Evolutionary conservation across 176 grass and related monocot genomes (phyloP).

Genomic region (Triticum turgidum): DNA sequence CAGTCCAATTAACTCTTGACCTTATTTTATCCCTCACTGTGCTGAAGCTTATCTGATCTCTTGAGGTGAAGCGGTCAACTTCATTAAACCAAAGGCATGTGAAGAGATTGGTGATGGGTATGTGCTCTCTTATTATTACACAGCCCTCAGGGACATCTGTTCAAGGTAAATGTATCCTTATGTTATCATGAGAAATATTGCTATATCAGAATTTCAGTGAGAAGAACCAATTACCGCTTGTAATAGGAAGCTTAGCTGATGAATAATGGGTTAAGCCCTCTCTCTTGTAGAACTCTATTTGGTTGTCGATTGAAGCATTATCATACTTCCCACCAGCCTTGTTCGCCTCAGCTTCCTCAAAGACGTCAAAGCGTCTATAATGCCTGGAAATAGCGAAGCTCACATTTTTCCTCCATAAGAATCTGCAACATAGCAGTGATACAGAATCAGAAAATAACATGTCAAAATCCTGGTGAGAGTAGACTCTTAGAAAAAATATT

Average conservation of each 20-base stretch:
- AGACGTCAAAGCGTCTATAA: slow-evolving; percentile 97
- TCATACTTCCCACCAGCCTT: slow-evolving; percentile 97
- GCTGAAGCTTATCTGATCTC: slow-evolving; percentile 96
- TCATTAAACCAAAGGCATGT: slow-evolving; percentile 98
- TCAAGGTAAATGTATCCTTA: background rate
- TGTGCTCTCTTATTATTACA: slow-evolving; percentile 92
- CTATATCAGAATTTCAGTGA: background rate
- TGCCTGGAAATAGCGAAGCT: slow-evolving; percentile 95
- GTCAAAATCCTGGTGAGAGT: background rate
- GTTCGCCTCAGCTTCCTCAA: slow-evolving; percentile 98
- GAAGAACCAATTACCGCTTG: slow-evolving; percentile 60
- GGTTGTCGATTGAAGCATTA: slow-evolving; percentile 88
- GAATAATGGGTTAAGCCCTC: slow-evolving; percentile 97
- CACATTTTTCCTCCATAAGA: slow-evolving; percentile 90
- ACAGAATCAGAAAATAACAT: slow-evolving; percentile 24
- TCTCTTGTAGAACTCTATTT: slow-evolving; percentile 94
- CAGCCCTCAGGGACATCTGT: slow-evolving; percentile 99
- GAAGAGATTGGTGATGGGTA: slow-evolving; percentile 86
- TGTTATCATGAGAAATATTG: slow-evolving; percentile 10
- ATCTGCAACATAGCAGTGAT: slow-evolving; percentile 51
- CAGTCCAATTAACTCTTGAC: slow-evolving; percentile 70
- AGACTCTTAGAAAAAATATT: slow-evolving; percentile 3
- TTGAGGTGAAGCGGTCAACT: slow-evolving; percentile 86
- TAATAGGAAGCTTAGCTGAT: slow-evolving; percentile 88
- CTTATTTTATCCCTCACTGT: slow-evolving; percentile 91